Conservation (phyloP, 208 protist species). For the Acanthamoeba sp. region DNA sequence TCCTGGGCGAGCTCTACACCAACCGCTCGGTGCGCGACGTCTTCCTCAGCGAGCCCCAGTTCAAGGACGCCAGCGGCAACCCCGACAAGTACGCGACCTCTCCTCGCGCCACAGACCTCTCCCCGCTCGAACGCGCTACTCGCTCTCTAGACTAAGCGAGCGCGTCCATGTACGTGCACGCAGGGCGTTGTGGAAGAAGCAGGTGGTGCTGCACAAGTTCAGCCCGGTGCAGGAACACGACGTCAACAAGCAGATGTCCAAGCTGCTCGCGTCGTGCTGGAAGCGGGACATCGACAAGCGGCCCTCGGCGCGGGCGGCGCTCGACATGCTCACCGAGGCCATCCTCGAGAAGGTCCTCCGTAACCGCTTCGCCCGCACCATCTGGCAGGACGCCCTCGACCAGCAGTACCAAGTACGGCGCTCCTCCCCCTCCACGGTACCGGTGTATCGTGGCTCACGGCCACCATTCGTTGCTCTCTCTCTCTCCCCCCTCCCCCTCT, state of each 20-base stretch:
- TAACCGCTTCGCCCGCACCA: background rate
- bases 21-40: background rate
- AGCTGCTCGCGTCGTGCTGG: background rate
- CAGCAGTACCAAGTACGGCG: background rate
- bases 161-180: too few relatives aligned
- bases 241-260: background rate
- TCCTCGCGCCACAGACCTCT: too few relatives aligned
- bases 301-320: too few relatives aligned
- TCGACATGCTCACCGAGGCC: background rate
- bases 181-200: background rate
- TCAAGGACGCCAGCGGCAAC: background rate
- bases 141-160: too few relatives aligned
- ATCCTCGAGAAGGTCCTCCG: slow-evolving; percentile 1
- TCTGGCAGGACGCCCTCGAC: background rate
- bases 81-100: background rate
- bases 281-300: background rate
- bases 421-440: too few relatives aligned
- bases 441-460: too few relatives aligned
- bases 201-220: background rate
- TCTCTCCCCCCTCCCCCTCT: too few relatives aligned
- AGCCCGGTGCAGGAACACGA: background rate
- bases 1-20: background rate
- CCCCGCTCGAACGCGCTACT: too few relatives aligned
- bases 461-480: too few relatives aligned
- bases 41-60: background rate